Base-by-base conservation (phyloP, 139 green algal genomes). In the Bryopsis sp. region DNA sequence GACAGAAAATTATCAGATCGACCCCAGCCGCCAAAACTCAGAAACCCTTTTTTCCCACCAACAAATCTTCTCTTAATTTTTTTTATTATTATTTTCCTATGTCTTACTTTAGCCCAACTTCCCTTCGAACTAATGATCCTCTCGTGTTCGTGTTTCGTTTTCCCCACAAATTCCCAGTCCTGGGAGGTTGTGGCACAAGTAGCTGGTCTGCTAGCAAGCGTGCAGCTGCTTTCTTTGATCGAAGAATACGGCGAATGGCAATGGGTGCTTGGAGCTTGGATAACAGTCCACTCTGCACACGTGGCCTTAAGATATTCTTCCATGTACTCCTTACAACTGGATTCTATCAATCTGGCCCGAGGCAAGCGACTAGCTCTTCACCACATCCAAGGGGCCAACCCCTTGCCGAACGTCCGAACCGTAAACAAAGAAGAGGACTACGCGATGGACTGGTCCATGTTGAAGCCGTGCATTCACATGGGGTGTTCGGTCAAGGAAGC, bases 171-270 rank as follows among this genome's bases (percentile, higher is more conserved):
- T n/a, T n/a, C n/a, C n/a, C n/a, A n/a, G n/a, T n/a, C n/a, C 15
- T 88, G 82, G 83, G 81, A 92, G 74, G 87, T 92, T 48, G 58
- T 68, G 2, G 87, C 77, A 1, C 78, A 93, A 81, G 71, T 96
- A 62, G 39, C 72, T 26, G 90, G 90, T 1, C 81, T 91, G 24
- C 76, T 72, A 4, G 34, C 67, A 32, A 90, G 80, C 37, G 75
- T 96, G 31, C 72, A 65, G 1, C 3, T 89, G 48, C 83, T 96
- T 60, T 47, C 70, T 22, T 63, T 57, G 19, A 60, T 87, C 39
- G 58, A 85, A 48, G 73, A 35, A 2, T 60, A 34, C n/a, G 74
- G 67, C 70, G 71, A 29, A 47, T 39, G 68, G 48, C 19, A 39
- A 11, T 33, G 32, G 26, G 29, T 65, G 22, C 31, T 65, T 7